Evolutionary conservation across 2,329 filamentous ascomycete species (phyloP).

Genomic region (Cadophora sp.): DNA sequence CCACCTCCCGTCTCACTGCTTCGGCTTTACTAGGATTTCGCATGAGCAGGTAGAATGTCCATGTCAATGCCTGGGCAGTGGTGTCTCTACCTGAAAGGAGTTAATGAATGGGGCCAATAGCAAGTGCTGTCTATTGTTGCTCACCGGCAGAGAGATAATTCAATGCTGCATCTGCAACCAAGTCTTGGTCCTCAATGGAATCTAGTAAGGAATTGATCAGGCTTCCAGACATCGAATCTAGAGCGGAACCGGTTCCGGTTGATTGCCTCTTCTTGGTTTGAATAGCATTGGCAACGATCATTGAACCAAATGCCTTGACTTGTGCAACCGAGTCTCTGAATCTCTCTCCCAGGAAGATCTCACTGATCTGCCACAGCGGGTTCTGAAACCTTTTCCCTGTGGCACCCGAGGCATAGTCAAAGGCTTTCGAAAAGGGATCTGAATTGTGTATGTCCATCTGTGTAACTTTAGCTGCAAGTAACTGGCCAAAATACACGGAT

Average conservation of each 20-base stretch:
- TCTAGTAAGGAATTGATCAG: slow-evolving; percentile 67
- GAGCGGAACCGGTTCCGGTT: slow-evolving; percentile 28
- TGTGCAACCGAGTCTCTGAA: slow-evolving; percentile 57
- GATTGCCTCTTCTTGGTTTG: slow-evolving; percentile 47
- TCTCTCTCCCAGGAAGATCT: slow-evolving; percentile 55
- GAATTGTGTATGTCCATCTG: slow-evolving; percentile 70
- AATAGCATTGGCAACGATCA: slow-evolving; percentile 62
- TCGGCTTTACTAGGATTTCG: slow-evolving; percentile 52
- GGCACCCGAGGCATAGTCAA: slow-evolving; percentile 66
- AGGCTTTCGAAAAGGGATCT: slow-evolving; percentile 65
- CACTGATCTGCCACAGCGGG: slow-evolving; percentile 66
- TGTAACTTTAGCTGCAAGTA: slow-evolving; percentile 24
- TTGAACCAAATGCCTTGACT: slow-evolving; percentile 62
- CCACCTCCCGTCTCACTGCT: slow-evolving; percentile 53
- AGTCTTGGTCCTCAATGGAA: slow-evolving; percentile 58
- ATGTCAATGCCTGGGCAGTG: slow-evolving; percentile 68
- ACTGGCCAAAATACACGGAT: not conserved
- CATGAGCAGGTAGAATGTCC: slow-evolving; percentile 68
- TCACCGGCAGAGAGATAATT: slow-evolving; percentile 68
- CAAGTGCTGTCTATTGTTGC: not conserved
- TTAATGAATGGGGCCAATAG: slow-evolving; percentile 22
- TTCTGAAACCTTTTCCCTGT: slow-evolving; percentile 71
- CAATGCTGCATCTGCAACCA: slow-evolving; percentile 68
- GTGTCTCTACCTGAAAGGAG: slow-evolving; percentile 60
- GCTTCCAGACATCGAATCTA: slow-evolving; percentile 56